These are phyloP conservation scores for Arabidopsis lyrata DNA, from an alignment of 441 rosid species.

Conservation along the genomic window DNA sequence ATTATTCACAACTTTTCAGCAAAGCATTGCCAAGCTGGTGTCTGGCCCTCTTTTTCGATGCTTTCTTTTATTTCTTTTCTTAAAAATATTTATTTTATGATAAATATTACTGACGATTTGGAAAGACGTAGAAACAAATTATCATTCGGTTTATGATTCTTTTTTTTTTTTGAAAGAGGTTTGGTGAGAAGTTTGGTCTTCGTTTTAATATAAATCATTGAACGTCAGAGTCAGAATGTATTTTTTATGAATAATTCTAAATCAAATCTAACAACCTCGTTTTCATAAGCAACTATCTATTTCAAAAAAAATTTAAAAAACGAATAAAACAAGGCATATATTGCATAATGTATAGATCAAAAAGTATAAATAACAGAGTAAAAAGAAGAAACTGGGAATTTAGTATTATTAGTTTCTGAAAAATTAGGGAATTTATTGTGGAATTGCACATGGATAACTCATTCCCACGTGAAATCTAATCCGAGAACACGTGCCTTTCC, in stretches of 20 bases:
- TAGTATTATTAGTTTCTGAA: conserved; percentile 27
- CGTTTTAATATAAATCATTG: conserved; percentile 16
- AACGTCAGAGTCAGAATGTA: conserved; percentile 20
- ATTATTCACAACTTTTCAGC: conserved; percentile 35
- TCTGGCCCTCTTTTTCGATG: background rate
- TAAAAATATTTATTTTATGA: background rate
- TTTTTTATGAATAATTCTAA: conserved; percentile 16
- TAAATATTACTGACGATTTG: background rate
- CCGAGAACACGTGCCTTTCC: conserved; percentile 42
- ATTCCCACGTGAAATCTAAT: conserved; percentile 41
- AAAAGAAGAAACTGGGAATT: background rate
- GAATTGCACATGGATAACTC: conserved; percentile 44
- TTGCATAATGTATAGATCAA: conserved; percentile 41
- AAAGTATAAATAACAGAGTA: conserved; percentile 20
- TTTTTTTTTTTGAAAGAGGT: background rate
- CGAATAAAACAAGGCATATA: conserved; percentile 42
- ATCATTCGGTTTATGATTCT: background rate
- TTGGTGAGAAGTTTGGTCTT: conserved; percentile 4
- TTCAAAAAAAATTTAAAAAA: conserved; percentile 16
- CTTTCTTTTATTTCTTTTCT: conserved; percentile 7
- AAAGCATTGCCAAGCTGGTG: conserved; percentile 33
- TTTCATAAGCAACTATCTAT: conserved; percentile 28
- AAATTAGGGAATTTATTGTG: conserved; percentile 27
- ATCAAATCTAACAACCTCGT: conserved; percentile 42
- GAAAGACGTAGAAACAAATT: conserved; percentile 9